These are phyloP conservation scores for Colletotrichum simmondsii DNA, from an alignment of 2,329 filamentous ascomycete genomes.

Conservation along the genomic window DNA sequence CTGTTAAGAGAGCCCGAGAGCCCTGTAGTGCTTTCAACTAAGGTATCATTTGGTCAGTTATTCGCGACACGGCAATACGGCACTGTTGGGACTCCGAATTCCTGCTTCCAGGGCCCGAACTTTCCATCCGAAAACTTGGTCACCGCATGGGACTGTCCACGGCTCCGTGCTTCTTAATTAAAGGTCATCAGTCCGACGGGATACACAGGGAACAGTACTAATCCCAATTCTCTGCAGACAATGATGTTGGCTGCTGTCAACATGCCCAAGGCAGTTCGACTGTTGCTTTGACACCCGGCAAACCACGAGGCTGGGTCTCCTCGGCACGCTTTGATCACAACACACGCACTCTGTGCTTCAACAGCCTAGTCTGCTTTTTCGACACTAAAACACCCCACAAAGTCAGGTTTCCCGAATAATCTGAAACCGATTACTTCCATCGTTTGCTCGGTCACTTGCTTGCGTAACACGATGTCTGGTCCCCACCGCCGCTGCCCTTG, in stretches of 20 bases:
- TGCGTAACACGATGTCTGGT: background rate
- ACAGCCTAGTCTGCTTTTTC: background rate
- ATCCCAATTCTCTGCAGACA: background rate
- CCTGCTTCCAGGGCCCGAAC: background rate
- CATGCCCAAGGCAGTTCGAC: background rate
- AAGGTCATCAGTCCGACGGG: background rate
- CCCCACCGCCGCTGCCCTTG: background rate
- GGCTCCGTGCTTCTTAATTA: background rate
- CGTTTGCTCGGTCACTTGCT: background rate
- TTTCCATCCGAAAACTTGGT: background rate
- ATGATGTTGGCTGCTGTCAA: conserved; percentile 8
- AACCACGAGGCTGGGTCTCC: background rate
- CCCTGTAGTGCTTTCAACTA: background rate
- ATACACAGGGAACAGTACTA: background rate
- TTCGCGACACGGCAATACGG: background rate
- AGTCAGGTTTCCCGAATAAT: background rate
- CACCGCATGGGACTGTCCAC: background rate
- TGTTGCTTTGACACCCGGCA: conserved; percentile 4
- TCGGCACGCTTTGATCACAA: conserved; percentile 15
- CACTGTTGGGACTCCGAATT: background rate
- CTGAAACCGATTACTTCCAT: background rate
- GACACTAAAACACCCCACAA: background rate
- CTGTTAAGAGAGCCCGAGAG: background rate
- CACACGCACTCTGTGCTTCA: background rate
- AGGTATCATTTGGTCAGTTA: background rate